Evolutionary conservation across 1,139 yeast species (phyloP), one percentile per base, ranked within the genome.

Genomic region (Candida sp.): DNA sequence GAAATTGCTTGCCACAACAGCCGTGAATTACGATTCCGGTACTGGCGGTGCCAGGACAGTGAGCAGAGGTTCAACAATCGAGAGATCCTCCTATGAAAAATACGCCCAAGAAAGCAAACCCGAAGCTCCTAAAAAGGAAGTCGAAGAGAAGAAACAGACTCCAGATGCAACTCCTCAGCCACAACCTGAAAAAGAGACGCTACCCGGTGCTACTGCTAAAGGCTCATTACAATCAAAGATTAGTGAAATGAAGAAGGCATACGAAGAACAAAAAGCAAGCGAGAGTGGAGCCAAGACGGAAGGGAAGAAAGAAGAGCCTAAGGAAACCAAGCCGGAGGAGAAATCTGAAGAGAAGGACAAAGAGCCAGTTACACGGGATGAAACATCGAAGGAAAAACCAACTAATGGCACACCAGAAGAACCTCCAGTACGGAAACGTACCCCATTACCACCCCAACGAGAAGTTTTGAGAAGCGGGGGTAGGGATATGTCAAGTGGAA

Each of bases 81-180:
- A 64, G 7, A 62, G 63, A n/a, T 60, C 67, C 8, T 35, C 47
- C 1, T 68, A 68, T 53, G 75, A 70, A 48, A 65, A 67, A 51
- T 75, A 75, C 53, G 67, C 77, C 4, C 8, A 33, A 12, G 44
- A 40, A 28, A 11, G 23, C 8, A 37, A 34, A 12, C 17, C 30
- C 33, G 12, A 31, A 12, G 3, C 17, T 33, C 3, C 37, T 17
- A 35, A 30, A 31, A 33, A n/a, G 35, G 12, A 33, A 33, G 35
- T 11, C 17, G 7, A 33, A n/a, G 17, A 9, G 35, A 33, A n/a
- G 17, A 22, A 33, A 33, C n/a, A 33, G 35, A 17, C 17, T 5
- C 17, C 17, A 9, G 12, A n/a, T 2, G 17, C 35, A 33, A 33
- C 17, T 22, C 3, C 38, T 2, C 25, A 34, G 12, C 22, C 25